Evolutionary conservation across 164 flowering plant genomes (phyloP).

Genomic region (Vitis rotundifolia): DNA sequence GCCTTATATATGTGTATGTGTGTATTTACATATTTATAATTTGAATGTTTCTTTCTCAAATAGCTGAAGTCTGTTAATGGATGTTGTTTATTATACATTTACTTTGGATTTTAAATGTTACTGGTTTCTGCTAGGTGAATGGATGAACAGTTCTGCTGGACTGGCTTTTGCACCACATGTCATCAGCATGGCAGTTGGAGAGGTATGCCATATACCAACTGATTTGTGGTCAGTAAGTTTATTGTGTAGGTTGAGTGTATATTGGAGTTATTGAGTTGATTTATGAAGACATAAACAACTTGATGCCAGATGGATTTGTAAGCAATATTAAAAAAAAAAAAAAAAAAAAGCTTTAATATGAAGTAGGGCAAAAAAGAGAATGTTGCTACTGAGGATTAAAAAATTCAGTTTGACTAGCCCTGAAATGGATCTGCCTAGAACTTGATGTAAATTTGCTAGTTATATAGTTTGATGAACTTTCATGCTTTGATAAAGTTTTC

Average conservation of each 20-base stretch:
- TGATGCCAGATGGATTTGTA: too few species aligned
- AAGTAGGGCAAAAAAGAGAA: too few species aligned
- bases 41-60: neutral
- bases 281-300: too few species aligned
- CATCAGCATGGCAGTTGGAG: slow-evolving; percentile 48
- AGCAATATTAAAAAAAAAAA: too few species aligned
- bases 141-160: slow-evolving; percentile 77
- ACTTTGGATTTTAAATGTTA: neutral
- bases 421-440: too few species aligned
- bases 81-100: neutral
- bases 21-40: too few species aligned
- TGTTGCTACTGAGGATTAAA: too few species aligned
- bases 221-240: neutral
- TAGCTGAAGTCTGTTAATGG: neutral
- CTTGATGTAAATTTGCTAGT: too few species aligned
- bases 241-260: neutral
- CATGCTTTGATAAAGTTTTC: too few species aligned
- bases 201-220: slow-evolving; percentile 33
- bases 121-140: slow-evolving; percentile 43
- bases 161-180: slow-evolving; percentile 71
- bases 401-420: too few species aligned
- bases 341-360: too few species aligned
- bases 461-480: too few species aligned
- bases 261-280: neutral
- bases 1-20: neutral